Conservation (phyloP, 2,329 filamentous ascomycete genomes). For the Aspergillus jensenii region DNA sequence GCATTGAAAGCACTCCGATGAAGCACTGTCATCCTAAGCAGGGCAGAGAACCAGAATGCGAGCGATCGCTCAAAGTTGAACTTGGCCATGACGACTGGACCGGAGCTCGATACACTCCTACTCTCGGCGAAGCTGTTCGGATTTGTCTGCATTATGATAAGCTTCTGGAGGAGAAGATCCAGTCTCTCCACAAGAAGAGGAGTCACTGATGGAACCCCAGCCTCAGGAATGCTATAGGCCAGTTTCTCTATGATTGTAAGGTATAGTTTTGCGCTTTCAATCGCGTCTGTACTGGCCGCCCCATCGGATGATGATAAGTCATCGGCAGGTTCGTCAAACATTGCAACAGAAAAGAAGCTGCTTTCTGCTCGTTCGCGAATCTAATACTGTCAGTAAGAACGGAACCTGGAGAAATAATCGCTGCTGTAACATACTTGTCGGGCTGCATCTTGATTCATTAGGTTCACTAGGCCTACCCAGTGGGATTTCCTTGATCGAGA, state of each 20-base stretch:
- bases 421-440: constrained; percentile 29
- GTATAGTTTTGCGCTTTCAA: constrained; percentile 37
- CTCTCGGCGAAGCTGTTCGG: constrained; percentile 20
- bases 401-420: not conserved
- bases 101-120: constrained; percentile 11
- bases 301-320: constrained; percentile 1
- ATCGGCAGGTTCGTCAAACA: constrained; percentile 27
- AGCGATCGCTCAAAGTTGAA: constrained; percentile 31
- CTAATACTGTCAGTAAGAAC: constrained; percentile 24
- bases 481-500: constrained; percentile 33
- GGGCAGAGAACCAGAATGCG: constrained; percentile 42
- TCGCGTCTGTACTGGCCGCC: constrained; percentile 17
- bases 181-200: constrained; percentile 42
- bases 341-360: constrained; percentile 37
- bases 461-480: constrained; percentile 40
- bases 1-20: constrained; percentile 39
- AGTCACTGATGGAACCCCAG: constrained; percentile 31
- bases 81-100: constrained; percentile 17
- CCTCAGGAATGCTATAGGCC: constrained; percentile 36
- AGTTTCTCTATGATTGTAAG: constrained; percentile 41
- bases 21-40: constrained; percentile 41
- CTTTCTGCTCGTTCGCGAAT: constrained; percentile 44
- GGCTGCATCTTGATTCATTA: constrained; percentile 39
- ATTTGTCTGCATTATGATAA: constrained; percentile 30
- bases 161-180: constrained; percentile 39